A percentile compares a stretch with the other conserved stretches of the same genome.
phyloP scores from a whole-genome alignment of 495 filamentous ascomycete genomes.

The Hypomontagnella monticulosa region DNA sequence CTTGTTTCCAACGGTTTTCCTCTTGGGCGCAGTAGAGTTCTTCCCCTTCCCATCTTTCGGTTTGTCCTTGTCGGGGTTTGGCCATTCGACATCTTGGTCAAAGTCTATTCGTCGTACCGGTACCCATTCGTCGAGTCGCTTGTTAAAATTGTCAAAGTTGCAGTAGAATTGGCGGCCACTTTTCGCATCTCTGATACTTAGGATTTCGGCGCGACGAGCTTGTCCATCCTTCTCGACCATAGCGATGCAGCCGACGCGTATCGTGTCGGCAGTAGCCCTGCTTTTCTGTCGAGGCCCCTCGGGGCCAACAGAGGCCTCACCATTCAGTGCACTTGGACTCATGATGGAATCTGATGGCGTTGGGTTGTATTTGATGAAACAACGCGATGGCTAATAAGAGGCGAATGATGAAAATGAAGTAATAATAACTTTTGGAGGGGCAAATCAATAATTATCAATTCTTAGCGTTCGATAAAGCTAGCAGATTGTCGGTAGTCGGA shows the following conservation, averaged over 20 bases:
- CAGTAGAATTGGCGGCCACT: conserved; percentile 89
- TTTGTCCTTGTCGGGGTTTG: conserved; percentile 65
- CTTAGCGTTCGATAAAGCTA: conserved; percentile 20
- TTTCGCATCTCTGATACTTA: conserved; percentile 86
- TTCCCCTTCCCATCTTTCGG: conserved; percentile 62
- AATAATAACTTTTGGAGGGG: conserved; percentile 36
- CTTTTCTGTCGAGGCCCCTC: conserved; percentile 71
- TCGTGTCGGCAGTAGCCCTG: conserved; percentile 79
- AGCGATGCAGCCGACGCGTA: conserved; percentile 65
- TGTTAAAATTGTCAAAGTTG: conserved; percentile 99
- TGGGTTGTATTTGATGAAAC: conserved; percentile 35
- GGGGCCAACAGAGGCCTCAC: conserved; percentile 57
- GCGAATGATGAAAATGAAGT: background rate
- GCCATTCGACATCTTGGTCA: conserved; percentile 65
- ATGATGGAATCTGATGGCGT: conserved; percentile 49
- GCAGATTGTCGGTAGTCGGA: conserved; percentile 24
- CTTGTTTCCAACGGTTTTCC: conserved; percentile 58
- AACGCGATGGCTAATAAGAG: conserved; percentile 4
- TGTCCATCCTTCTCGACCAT: conserved; percentile 74
- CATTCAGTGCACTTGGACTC: conserved; percentile 49
- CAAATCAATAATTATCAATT: too few species aligned
- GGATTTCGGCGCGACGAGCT: conserved; percentile 88
- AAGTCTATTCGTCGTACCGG: conserved; percentile 83
- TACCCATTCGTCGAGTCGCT: conserved; percentile 98
- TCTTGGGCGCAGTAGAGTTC: conserved; percentile 58